Percentiles rank a stretch among this genome's conserved stretches.
Evolutionary conservation across 306 rosid species (phyloP).

Genomic region (Trichosanthes truncata): DNA sequence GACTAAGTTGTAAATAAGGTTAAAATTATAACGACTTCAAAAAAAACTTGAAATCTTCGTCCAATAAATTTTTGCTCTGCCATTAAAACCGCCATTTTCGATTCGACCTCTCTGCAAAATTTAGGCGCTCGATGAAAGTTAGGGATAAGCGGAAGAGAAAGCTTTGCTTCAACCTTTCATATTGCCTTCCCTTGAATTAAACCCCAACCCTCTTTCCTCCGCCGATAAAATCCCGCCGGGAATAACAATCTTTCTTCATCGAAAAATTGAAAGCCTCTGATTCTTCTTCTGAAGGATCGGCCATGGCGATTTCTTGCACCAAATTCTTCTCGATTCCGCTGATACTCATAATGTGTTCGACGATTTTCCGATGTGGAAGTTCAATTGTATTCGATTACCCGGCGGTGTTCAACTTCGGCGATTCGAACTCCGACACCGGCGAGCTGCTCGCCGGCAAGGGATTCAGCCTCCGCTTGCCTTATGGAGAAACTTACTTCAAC

Average conservation of each 20-base stretch:
- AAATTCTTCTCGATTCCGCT: conserved; percentile 14
- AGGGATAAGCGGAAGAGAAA: neutral
- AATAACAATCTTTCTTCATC: neutral
- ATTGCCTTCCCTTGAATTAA: conserved; percentile 28
- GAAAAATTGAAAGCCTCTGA: neutral
- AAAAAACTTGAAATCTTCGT: neutral
- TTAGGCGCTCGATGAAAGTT: neutral
- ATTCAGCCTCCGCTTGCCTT: conserved; percentile 31
- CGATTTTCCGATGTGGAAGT: conserved; percentile 19
- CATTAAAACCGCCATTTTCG: neutral
- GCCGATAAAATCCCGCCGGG: conserved; percentile 1
- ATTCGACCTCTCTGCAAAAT: neutral
- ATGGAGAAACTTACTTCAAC: conserved; percentile 52
- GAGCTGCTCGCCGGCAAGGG: conserved; percentile 48
- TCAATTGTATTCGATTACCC: conserved; percentile 43
- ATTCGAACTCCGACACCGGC: conserved; percentile 86
- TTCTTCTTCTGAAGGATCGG: neutral
- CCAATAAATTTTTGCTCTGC: neutral
- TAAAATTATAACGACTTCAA: neutral
- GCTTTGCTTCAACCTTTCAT: conserved; percentile 19
- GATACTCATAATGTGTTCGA: conserved; percentile 18
- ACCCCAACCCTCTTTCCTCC: conserved; percentile 23
- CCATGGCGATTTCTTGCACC: conserved; percentile 33
- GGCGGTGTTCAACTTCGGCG: conserved; percentile 75
- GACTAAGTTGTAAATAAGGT: neutral